Evolutionary conservation across 345 rosid genomes (phyloP).

Genomic region (Noccaea caerulescens): DNA sequence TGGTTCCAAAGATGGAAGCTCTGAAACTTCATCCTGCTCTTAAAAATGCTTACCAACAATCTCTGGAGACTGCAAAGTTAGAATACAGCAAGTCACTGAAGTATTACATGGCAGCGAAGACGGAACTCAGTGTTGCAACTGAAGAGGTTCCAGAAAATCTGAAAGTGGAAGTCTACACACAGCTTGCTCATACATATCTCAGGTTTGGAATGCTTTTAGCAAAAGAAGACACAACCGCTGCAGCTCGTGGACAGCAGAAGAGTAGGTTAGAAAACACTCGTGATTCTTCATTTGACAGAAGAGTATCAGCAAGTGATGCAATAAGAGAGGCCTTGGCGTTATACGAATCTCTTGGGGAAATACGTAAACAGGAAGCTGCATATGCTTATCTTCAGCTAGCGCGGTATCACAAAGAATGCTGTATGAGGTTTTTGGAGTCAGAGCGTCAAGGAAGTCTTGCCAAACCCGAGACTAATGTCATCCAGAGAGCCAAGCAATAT

Average conservation of each 20-base stretch:
- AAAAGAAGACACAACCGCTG: conserved; percentile 61
- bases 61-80: conserved; percentile 63
- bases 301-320: conserved; percentile 85
- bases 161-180: conserved; percentile 77
- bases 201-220: conserved; percentile 94
- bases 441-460: conserved; percentile 48
- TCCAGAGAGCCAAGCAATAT: conserved; percentile 80
- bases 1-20: conserved; percentile 67
- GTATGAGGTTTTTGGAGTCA: conserved; percentile 63
- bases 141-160: conserved; percentile 53
- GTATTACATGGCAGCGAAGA: conserved; percentile 79
- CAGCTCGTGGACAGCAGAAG: conserved; percentile 55
- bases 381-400: conserved; percentile 87
- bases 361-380: conserved; percentile 87
- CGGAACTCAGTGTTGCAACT: conserved; percentile 55
- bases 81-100: conserved; percentile 79
- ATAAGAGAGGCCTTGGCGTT: conserved; percentile 81
- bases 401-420: conserved; percentile 77
- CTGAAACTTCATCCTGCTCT: conserved; percentile 54
- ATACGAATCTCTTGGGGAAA: conserved; percentile 80
- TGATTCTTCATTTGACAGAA: conserved; percentile 40
- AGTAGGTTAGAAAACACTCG: conserved; percentile 47
- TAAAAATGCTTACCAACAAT: conserved; percentile 58
- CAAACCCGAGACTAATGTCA: conserved; percentile 54
- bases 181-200: conserved; percentile 82